These are phyloP conservation scores for Cutaneotrichosporon mucoides DNA, from an alignment of 1,284 basidiomycete genomes.

Conservation along the genomic window DNA sequence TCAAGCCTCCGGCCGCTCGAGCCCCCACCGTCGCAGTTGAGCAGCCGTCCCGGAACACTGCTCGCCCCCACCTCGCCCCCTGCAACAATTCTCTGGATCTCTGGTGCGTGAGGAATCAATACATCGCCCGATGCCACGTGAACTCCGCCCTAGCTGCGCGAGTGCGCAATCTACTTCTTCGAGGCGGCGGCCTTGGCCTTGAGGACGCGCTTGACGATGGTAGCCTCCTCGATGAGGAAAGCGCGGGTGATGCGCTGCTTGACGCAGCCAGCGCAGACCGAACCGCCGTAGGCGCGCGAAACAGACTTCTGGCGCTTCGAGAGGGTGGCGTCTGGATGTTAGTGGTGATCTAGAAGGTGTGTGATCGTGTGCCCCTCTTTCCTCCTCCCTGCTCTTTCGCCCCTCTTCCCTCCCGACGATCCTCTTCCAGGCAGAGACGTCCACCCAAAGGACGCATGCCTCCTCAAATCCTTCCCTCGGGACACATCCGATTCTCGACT, in stretches of 20 bases:
- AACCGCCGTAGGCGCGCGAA: constrained; percentile 89
- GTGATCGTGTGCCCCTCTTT: too few species aligned
- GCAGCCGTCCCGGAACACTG: background rate
- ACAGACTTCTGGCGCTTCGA: constrained; percentile 96
- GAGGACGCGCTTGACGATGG: constrained; percentile 99
- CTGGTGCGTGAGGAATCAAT: constrained; percentile 22
- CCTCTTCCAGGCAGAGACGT: too few species aligned
- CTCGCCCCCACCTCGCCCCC: background rate
- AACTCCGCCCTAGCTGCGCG: constrained; percentile 9
- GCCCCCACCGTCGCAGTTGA: background rate
- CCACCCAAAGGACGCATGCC: background rate
- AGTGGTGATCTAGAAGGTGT: background rate
- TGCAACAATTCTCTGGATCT: too few species aligned
- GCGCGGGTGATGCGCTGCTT: constrained; percentile 94
- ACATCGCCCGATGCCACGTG: constrained; percentile 24
- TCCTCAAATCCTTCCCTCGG: background rate
- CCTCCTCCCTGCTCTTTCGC: too few species aligned
- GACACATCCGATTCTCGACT: constrained; percentile 14
- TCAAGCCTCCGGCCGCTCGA: too few species aligned
- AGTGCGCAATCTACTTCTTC: constrained; percentile 45
- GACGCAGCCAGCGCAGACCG: constrained; percentile 87
- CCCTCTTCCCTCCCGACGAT: background rate
- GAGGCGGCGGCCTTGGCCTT: constrained; percentile 61
- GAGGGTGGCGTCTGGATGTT: constrained; percentile 64
- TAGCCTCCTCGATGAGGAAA: constrained; percentile 98